Base-by-base conservation (phyloP, 2,329 filamentous ascomycete species). In the Pseudocercospora eumusae region DNA sequence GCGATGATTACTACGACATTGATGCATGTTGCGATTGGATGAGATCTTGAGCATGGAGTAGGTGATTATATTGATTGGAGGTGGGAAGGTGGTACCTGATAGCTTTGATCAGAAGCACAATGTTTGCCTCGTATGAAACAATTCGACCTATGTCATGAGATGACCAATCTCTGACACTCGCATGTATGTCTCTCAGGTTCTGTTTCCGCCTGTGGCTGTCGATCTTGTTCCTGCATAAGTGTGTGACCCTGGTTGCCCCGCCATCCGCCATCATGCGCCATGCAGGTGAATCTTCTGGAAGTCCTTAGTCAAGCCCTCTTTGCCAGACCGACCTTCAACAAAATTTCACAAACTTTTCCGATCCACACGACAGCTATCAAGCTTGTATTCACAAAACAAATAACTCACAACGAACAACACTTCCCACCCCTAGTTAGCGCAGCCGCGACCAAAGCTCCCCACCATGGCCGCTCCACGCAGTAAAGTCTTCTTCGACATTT, bases 401-500 rank as follows among this genome's bases (percentile, higher is more conserved):
- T 3, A 2, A 52, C 4, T 28, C 47, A 18, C 23, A 3, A 4
- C 1, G 1, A 23, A 18, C 1, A 52, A 52, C 9, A 18, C 25
- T 10, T 1, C 47, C 23, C 4, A 27, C 1, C 1, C 7, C 23
- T 8, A 28, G 8, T 27, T 7, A 5, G 7, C 23, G 10, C 13
- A n/a, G 2, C 15, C 47, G 25, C 47, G 25, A 25, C 8, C 47
- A 25, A 31, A 52, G 47, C 47, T 50, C 47, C 23, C 23, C 47
- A 25, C 52, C n/a, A 66, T 66, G 64, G 58, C 61, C 20, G 45
- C 64, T 18, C 52, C 61, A 76, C 89, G 90, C 73, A 86, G 86
- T 75, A 88, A 90, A 71, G 93, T 96, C 80, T 99, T 89, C 82
- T 97, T 99, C 77, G 93, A 98, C 81, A 88, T 99, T 75, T 82